Evolutionary conservation across 805 yeast genomes (phyloP), one percentile per base, ranked within the genome.

Genomic region (Saturnispora mendoncae): DNA sequence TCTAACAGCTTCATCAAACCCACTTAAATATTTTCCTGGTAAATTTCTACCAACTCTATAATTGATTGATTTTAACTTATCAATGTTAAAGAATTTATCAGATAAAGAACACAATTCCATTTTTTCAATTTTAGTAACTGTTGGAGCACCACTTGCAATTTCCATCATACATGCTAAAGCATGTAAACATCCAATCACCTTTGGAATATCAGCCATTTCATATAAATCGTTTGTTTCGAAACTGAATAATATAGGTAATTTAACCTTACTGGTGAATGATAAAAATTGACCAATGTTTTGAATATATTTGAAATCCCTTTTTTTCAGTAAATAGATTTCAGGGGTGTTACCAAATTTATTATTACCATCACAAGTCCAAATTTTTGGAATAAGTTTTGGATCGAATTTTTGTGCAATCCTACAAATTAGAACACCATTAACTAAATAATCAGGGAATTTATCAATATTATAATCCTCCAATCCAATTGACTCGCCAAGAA

Each of bases 191-290:
- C 86, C 87, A 56, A 92, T 82, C 20, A 92, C 97, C 55, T 85
- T 88, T 13, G 97, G 97, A 17, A 88, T 74, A 55, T 90, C 84
- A 54, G 86, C 88, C 55, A 81, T 80, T 55, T 92, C 97, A 61
- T 87, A 92, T 28, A 92, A 68, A 60, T 92, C 98, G 3, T 95
- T 87, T 44, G 88, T 72, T 57, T 90, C 98, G 57, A 92, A 92
- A 37, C 83, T 72, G 58, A 88, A 92, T 41, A 87, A 69, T 43
- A 84, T 88, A 0, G 97, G 98, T 49, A 92, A 77, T 21, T 75
- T 78, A 46, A 86, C 69, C 44, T 67, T 73, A 42, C 75, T 80
- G 24, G 86, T 66, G 42, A 90, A 73, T 17, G 71, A 67, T 57
- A 90, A 80, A 58, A 90, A 88, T 18, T 78, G 68, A 52, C 86